Percentiles rank a stretch among this genome's conserved stretches.
These are phyloP conservation scores for Leptographium lundbergii DNA, from an alignment of 2,329 filamentous ascomycete species.

Conservation along the genomic window DNA sequence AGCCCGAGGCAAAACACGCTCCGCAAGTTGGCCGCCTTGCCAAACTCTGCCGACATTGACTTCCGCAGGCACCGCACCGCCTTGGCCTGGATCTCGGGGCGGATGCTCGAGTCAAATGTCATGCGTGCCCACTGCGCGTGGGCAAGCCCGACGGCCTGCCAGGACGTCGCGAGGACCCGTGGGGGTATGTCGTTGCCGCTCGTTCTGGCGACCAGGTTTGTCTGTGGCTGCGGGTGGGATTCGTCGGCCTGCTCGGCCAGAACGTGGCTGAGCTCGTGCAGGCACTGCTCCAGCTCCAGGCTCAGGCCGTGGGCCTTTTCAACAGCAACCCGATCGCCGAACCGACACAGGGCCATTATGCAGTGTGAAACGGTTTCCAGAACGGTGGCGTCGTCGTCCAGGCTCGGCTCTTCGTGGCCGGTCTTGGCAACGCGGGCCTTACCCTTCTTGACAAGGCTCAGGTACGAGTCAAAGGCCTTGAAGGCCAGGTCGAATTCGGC, in stretches of 20 bases:
- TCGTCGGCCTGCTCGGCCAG: constrained; percentile 20
- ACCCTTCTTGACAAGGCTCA: constrained; percentile 74
- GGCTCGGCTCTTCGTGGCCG: constrained; percentile 52
- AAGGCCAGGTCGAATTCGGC: constrained; percentile 88
- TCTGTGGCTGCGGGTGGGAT: background rate
- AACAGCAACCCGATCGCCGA: constrained; percentile 60
- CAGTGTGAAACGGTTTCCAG: constrained; percentile 70
- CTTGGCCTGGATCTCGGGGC: constrained; percentile 62
- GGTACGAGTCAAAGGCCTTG: constrained; percentile 82
- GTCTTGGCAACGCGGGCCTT: constrained; percentile 75
- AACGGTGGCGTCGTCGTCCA: constrained; percentile 69
- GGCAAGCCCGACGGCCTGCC: constrained; percentile 75
- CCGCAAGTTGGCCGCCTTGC: constrained; percentile 56
- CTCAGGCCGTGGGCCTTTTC: constrained; percentile 67
- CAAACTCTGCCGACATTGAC: constrained; percentile 55
- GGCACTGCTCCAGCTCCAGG: constrained; percentile 59
- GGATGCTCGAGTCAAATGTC: constrained; percentile 60
- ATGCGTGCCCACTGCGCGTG: constrained; percentile 78
- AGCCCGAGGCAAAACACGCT: constrained; percentile 70
- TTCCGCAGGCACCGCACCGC: constrained; percentile 66
- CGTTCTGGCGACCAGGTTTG: constrained; percentile 11
- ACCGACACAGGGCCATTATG: constrained; percentile 69
- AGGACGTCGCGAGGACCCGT: constrained; percentile 53
- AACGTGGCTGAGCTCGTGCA: constrained; percentile 40
- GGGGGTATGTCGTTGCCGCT: constrained; percentile 32